Evolutionary conservation across 2,329 filamentous ascomycete genomes (phyloP), one percentile per base, ranked within the genome.

Genomic region (Hymenoscyphus salicellus): DNA sequence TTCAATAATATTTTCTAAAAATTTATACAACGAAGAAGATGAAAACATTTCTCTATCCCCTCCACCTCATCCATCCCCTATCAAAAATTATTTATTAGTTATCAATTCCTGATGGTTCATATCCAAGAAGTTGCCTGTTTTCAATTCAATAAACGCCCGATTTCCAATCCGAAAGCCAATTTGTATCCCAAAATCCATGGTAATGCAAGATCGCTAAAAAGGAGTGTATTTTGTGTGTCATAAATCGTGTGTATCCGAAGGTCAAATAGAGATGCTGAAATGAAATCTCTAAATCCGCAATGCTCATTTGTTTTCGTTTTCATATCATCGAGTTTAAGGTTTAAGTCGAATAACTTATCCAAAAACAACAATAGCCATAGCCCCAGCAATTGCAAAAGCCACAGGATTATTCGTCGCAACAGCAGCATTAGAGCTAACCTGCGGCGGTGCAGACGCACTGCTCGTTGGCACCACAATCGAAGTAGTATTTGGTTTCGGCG

Each of bases 301-400:
- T 11, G 33, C 4, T 36, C 10, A 11, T 36, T 14, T 36, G 33
- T 36, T 36, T 33, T 36, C 33, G 11, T 36, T 14, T 14, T 14
- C 10, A 6, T n/a, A 49, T 49, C 41, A 43, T 43, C 14, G 3
- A n/a, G n/a, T n/a, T n/a, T n/a, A n/a, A n/a, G n/a, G n/a, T n/a
- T n/a, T n/a, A n/a, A n/a, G n/a, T n/a, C n/a, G n/a, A n/a, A n/a
- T n/a, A n/a, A 41, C 36, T 3, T 70, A 73, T 64, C 66, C 71
- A 17, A 75, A 63, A 52, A 69, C 75, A 28, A 75, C 57, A 33
- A 75, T 33, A 52, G 68, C 74, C 64, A 75, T 68, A 16, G 66
- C 72, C 43, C 72, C 74, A 49, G 65, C 73, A 23, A 73, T 36
- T 16, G 69, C 68, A 17, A 66, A 67, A 26, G 69, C 68, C 20